phyloP scores from a whole-genome alignment of 768 basidiomycete genomes.

The Tulasnella sp. region DNA sequence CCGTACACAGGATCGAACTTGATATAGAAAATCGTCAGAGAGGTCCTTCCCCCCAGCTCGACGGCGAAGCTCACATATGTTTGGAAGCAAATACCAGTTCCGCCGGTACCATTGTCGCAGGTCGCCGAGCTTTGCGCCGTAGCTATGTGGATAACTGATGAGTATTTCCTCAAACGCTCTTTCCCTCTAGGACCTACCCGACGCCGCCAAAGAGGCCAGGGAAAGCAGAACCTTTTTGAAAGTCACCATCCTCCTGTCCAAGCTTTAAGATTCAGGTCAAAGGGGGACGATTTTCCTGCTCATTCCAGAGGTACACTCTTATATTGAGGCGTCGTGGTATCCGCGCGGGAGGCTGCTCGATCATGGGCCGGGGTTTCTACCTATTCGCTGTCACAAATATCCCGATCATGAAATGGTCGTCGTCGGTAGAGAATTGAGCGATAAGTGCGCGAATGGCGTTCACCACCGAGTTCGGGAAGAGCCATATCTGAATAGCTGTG shows the following conservation, averaged over 20 bases:
- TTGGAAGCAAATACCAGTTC: slow-evolving; percentile 7
- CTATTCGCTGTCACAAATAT: background rate
- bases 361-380: background rate
- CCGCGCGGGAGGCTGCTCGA: background rate
- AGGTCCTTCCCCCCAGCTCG: background rate
- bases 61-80: background rate
- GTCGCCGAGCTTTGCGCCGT: background rate
- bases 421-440: background rate
- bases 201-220: background rate
- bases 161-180: background rate
- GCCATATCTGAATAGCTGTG: background rate
- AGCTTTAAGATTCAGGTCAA: background rate
- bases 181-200: background rate
- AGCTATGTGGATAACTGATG: background rate
- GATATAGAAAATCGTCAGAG: background rate
- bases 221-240: background rate
- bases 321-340: background rate
- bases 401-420: background rate
- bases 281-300: background rate
- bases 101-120: slow-evolving; percentile 2
- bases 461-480: background rate
- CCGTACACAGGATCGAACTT: slow-evolving; percentile 4
- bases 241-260: background rate
- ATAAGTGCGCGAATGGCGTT: background rate
- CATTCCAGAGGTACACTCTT: background rate